phyloP scores from a whole-genome alignment of 2,329 filamentous ascomycete species.

The Elsinoe australis region DNA sequence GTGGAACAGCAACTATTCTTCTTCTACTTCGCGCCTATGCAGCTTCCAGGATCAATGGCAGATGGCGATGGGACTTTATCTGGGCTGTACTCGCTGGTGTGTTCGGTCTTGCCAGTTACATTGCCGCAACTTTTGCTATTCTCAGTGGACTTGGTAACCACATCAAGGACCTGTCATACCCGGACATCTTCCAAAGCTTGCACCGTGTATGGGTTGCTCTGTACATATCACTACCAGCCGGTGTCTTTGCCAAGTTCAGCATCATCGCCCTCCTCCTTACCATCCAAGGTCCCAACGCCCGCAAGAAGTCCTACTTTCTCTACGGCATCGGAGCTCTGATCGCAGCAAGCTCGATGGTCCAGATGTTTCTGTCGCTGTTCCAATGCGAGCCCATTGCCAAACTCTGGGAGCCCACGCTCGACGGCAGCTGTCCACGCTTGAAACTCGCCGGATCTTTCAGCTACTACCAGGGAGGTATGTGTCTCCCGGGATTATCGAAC shows the following conservation, averaged over 20 bases:
- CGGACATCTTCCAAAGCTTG: slow-evolving; percentile 7
- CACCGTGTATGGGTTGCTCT: slow-evolving; percentile 2
- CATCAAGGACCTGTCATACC: slow-evolving; percentile 5
- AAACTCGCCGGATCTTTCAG: neutral
- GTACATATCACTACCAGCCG: neutral
- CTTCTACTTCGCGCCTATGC: neutral
- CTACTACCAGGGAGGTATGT: slow-evolving; percentile 7
- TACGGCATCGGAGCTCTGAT: neutral
- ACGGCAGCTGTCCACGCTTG: slow-evolving; percentile 5
- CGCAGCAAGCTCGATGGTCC: neutral
- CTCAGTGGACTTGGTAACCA: slow-evolving; percentile 8
- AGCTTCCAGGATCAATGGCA: neutral
- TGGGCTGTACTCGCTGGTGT: neutral
- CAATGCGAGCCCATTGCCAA: slow-evolving; percentile 1
- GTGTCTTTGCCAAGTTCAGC: slow-evolving; percentile 4
- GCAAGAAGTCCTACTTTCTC: neutral
- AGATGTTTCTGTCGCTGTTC: slow-evolving; percentile 2
- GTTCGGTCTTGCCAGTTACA: neutral
- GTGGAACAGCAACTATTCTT: no score
- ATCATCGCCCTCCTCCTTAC: slow-evolving; percentile 13
- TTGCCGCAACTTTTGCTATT: neutral
- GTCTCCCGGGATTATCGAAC: neutral
- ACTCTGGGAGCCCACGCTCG: slow-evolving; percentile 5
- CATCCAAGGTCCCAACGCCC: slow-evolving; percentile 8
- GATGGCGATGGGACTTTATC: slow-evolving; percentile 12